These are phyloP conservation scores for Thymus mandschuricus DNA, from an alignment of 257 asterid genomes.

Conservation along the genomic window DNA sequence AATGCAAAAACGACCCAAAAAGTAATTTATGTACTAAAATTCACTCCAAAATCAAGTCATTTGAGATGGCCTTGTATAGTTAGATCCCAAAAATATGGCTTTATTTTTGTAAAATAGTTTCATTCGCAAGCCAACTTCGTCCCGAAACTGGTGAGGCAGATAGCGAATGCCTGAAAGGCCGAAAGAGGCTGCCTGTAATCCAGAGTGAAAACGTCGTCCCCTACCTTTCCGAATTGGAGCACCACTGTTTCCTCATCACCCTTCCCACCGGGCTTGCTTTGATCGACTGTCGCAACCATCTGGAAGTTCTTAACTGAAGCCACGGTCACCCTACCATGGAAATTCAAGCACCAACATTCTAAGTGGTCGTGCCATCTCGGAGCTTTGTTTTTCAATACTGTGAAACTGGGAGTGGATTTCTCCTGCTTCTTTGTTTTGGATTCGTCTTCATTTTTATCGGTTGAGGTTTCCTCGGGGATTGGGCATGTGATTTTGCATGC, in stretches of 20 bases:
- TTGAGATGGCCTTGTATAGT: slow-evolving; percentile 6
- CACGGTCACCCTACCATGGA: slow-evolving; percentile 97
- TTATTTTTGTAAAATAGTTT: slow-evolving; percentile 9
- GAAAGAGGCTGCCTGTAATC: slow-evolving; percentile 87
- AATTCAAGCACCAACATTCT: slow-evolving; percentile 98
- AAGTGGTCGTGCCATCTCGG: slow-evolving; percentile 95
- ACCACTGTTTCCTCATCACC: slow-evolving; percentile 85
- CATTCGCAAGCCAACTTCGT: slow-evolving; percentile 89
- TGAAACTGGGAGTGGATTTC: slow-evolving; percentile 31
- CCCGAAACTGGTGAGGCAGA: slow-evolving; percentile 93
- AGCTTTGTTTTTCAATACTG: slow-evolving; percentile 77
- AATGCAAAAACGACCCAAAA: slow-evolving; percentile 1
- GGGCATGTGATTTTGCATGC: slow-evolving; percentile 60
- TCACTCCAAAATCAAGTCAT: background rate
- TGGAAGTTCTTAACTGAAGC: slow-evolving; percentile 98
- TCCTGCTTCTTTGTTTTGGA: slow-evolving; percentile 33
- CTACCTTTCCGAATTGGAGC: slow-evolving; percentile 92
- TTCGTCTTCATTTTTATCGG: slow-evolving; percentile 32
- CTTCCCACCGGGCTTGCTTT: slow-evolving; percentile 72
- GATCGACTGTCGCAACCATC: slow-evolving; percentile 72
- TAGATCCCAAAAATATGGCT: slow-evolving; percentile 26
- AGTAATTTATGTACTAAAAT: slow-evolving; percentile 10
- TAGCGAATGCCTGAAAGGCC: slow-evolving; percentile 91
- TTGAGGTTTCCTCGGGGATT: slow-evolving; percentile 29
- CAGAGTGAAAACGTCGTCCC: slow-evolving; percentile 81